phyloP scores from a whole-genome alignment of 2,329 filamentous ascomycete genomes.

The Aspergillus fructus region DNA sequence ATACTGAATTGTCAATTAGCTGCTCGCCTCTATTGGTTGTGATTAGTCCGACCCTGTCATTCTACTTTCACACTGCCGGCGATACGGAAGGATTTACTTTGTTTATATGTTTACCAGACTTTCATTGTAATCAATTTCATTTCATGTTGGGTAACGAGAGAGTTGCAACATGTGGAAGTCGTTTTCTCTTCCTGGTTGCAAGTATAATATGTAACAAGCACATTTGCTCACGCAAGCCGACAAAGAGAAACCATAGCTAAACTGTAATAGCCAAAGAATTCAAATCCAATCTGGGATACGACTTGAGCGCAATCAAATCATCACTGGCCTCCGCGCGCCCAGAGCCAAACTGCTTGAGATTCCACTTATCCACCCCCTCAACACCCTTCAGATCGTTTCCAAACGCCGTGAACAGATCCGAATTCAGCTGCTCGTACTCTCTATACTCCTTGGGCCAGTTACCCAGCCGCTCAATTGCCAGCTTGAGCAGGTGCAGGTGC shows the following conservation, averaged over 20 bases:
- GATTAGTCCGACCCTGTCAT: too few relatives aligned
- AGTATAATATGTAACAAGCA: too few relatives aligned
- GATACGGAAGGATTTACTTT: too few relatives aligned
- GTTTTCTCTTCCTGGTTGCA: too few relatives aligned
- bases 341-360: slow-evolving; percentile 44
- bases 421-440: slow-evolving; percentile 50
- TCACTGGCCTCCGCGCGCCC: slow-evolving; percentile 47
- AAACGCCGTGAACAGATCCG: slow-evolving; percentile 45
- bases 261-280: slow-evolving; percentile 12
- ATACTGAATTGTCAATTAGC: too few relatives aligned
- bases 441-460: slow-evolving; percentile 47
- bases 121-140: too few relatives aligned
- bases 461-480: slow-evolving; percentile 39
- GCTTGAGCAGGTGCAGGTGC: slow-evolving; percentile 39
- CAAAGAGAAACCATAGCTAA: background rate
- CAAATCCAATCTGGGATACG: slow-evolving; percentile 6
- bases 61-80: too few relatives aligned
- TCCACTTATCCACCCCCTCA: slow-evolving; percentile 50
- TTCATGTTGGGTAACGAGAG: too few relatives aligned
- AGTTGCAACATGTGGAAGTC: too few relatives aligned
- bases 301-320: slow-evolving; percentile 19
- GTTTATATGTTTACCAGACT: too few relatives aligned
- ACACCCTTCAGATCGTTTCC: slow-evolving; percentile 40
- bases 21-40: too few relatives aligned
- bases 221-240: too few relatives aligned